These are phyloP conservation scores for Aspergillus proliferans DNA, from an alignment of 2,329 filamentous ascomycete genomes.

Conservation along the genomic window DNA sequence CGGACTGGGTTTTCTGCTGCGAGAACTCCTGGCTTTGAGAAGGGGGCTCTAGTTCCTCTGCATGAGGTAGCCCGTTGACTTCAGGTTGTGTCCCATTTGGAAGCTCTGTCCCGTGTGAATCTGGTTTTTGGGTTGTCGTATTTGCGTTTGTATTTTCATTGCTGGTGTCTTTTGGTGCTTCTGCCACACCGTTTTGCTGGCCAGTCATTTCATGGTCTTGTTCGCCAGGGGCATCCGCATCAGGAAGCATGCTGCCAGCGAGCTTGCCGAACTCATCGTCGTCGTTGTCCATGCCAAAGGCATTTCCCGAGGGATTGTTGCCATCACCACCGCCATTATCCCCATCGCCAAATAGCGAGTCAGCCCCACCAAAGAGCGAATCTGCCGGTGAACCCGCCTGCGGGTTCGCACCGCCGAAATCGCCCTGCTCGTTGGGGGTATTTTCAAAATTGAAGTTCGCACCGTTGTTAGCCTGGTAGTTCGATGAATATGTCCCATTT, in stretches of 20 bases:
- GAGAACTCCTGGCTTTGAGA: conserved; percentile 17
- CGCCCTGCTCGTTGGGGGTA: conserved; percentile 30
- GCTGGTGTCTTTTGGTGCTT: conserved; percentile 3
- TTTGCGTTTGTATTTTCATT: conserved; percentile 7
- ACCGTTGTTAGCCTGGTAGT: conserved; percentile 57
- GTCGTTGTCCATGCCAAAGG: conserved; percentile 67
- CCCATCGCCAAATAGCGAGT: conserved; percentile 83
- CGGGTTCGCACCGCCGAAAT: conserved; percentile 46
- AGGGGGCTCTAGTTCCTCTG: conserved; percentile 34
- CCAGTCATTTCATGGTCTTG: conserved; percentile 22
- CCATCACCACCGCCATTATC: conserved; percentile 48
- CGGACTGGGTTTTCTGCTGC: conserved; percentile 22
- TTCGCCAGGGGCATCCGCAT: conserved; percentile 38
- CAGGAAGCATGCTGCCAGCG: conserved; percentile 53
- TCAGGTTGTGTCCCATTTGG: conserved; percentile 22
- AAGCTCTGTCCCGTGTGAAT: conserved; percentile 13
- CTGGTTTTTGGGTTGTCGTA: conserved; percentile 9
- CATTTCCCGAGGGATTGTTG: conserved; percentile 48
- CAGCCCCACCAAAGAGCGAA: conserved; percentile 77
- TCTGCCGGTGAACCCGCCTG: conserved; percentile 62
- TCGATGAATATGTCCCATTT: conserved; percentile 70
- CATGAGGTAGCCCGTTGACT: conserved; percentile 38
- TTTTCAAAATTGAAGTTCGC: conserved; percentile 49
- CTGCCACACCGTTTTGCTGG: conserved; percentile 13
- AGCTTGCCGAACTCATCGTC: conserved; percentile 77